Base-by-base conservation (phyloP, 768 basidiomycete species). In the Lentinula guzmanii region DNA sequence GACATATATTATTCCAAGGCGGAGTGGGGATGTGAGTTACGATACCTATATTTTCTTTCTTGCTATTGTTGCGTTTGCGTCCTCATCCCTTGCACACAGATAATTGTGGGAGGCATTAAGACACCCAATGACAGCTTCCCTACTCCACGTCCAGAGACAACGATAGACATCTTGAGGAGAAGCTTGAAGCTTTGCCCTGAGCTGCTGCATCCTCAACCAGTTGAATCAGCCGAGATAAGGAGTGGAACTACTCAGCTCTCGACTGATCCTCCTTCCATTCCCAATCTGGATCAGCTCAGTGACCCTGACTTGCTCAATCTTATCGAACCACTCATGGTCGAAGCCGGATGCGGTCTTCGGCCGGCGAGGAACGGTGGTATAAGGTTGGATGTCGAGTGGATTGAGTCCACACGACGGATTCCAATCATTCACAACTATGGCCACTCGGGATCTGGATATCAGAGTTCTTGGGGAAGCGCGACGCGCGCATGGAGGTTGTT, bases 381-480 rank as follows among this genome's bases (percentile, higher is more conserved):
- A 24, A 71, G 86, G 46, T 68, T 89, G 1, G 86, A 82, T 48
- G 70, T 70, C 0, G 81, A 80, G 21, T 74, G 68, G 69, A 62
- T 79, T 18, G 73, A 35, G 64, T 65, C n/a, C 57, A 67, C 18
- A 21, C 8, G 8, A 16, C 42, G 16, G 21, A 18, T 84, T 15
- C 84, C 84, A 0, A 69, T 87, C 28, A 76, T 88, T 0, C 77
- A 84, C 65, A 87, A 90, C 68, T 87, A 89, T 64, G 87, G 87
- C 82, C 86, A 68, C 68, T 80, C 71, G 5, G n/a, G 55, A 41
- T 58, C 77, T 63, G 87, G 86, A 1, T 89, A 80, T 63, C 82
- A 85, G 62, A 78, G 82, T 2, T 86, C 85, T 0, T 89, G 86
- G 86, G 86, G 85, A 1, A 84, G 80, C 2, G 87, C 87, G 7